Evolutionary conservation across 2,329 filamentous ascomycete genomes (phyloP), one percentile per base, ranked within the genome.

Genomic region (Trichoderma breve): DNA sequence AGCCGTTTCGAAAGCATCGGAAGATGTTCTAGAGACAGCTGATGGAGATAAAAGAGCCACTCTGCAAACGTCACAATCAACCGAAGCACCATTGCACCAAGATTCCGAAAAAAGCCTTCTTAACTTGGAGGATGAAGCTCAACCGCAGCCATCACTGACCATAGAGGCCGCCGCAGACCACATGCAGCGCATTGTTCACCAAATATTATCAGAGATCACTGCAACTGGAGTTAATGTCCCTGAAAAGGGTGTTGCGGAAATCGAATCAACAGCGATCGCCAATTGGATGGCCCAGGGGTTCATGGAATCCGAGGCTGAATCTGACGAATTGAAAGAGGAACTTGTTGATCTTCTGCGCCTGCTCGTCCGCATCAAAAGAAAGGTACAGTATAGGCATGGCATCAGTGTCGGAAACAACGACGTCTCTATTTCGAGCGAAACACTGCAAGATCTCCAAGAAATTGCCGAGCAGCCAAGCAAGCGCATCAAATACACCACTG

Each of bases 251-350:
- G 47, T 74, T 26, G 65, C 75, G 4, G 77, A 75, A 2, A 75
- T 81, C 9, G 74, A 78, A 24, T 76, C 79, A 6, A 74, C 74
- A 0, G 74, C 77, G 3, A 73, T 79, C 12, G 74, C 77, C 1
- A 71, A 74, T 24, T 80, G 78, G 78, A 67, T 76, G 7, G 39
- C 71, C 4, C 72, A 76, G 14, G 78, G 78, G 0, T 76, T 76
- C 18, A 73, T 80, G n/a, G 71, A 73, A 5, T 74, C 67, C 8
- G 72, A 78, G 11, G 74, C 67, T 9, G 71, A 78, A 7, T 68
- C 63, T 3, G 75, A 78, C 12, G 73, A 75, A 6, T 71, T 79
- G 28, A 77, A 75, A 28, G 64, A 75, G 0, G 73, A 75, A 3
- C 62, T 79, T 0, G 30, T 77, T 3, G 32, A 73, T 0, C 53